A percentile compares a stretch with the other conserved stretches of the same genome.
Conservation (phyloP, 2,329 filamentous ascomycete genomes). For the Colletotrichum orchidophilum region DNA sequence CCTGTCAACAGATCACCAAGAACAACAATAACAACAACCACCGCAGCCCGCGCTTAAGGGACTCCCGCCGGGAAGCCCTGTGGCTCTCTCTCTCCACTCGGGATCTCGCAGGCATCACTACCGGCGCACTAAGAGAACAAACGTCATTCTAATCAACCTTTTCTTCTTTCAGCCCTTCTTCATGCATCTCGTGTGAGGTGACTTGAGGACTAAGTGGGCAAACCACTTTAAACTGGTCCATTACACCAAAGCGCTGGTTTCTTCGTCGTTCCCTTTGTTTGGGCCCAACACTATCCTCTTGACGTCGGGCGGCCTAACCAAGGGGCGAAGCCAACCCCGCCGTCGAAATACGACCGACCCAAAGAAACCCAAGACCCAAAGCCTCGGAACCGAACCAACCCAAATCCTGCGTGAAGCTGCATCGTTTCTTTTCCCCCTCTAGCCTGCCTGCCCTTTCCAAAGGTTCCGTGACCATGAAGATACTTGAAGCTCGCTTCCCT, state of each 20-base stretch:
- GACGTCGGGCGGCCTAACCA: background rate
- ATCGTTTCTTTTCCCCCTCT: background rate
- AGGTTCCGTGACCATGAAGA: background rate
- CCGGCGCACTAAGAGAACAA: background rate
- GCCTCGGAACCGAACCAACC: background rate
- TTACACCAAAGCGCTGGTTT: background rate
- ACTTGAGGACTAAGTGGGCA: background rate
- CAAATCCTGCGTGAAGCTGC: background rate
- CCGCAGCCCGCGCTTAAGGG: background rate
- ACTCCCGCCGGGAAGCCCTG: background rate
- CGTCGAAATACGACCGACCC: background rate
- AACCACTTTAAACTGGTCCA: background rate
- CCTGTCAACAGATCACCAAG: background rate
- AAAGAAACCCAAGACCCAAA: conserved; percentile 3
- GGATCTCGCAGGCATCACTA: background rate
- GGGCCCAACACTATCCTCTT: background rate
- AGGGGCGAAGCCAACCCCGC: background rate
- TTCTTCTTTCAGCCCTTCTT: background rate
- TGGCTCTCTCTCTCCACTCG: background rate
- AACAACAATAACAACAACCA: background rate
- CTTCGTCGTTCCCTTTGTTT: background rate
- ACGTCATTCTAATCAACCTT: background rate
- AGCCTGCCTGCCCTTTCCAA: background rate
- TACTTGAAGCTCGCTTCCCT: background rate
- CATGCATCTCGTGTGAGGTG: background rate